A percentile compares a stretch with the other conserved stretches of the same genome.
These are phyloP conservation scores for Torulaspora gathmanii DNA, from an alignment of 805 yeast genomes.

Conservation along the genomic window DNA sequence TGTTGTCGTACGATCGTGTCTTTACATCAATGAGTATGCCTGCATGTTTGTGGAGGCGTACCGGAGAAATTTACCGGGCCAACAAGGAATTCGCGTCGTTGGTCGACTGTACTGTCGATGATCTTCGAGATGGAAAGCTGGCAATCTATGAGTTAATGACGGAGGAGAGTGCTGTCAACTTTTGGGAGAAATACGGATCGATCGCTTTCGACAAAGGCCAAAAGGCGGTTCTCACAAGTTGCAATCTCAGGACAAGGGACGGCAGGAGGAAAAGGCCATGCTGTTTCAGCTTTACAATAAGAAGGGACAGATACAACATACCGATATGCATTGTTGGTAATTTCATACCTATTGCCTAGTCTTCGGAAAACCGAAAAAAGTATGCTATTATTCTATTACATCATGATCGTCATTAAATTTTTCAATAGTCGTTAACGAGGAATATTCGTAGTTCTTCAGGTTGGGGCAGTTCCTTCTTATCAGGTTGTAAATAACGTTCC, in stretches of 20 bases:
- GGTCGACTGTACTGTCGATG: slow-evolving; percentile 86
- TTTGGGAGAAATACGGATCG: slow-evolving; percentile 96
- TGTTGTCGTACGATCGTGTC: slow-evolving; percentile 87
- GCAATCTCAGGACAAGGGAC: slow-evolving; percentile 77
- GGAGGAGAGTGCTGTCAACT: slow-evolving; percentile 92
- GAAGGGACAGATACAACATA: slow-evolving; percentile 88
- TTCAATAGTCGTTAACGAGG: slow-evolving; percentile 27
- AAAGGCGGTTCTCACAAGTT: slow-evolving; percentile 89
- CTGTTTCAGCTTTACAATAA: slow-evolving; percentile 88
- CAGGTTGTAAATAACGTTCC: slow-evolving; percentile 29
- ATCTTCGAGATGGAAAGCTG: slow-evolving; percentile 82
- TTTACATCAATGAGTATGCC: slow-evolving; percentile 98
- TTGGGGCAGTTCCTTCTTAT: slow-evolving; percentile 28
- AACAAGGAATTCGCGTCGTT: slow-evolving; percentile 93
- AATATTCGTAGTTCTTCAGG: slow-evolving; percentile 23
- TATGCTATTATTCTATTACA: background rate
- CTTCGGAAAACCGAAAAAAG: background rate
- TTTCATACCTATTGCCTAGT: slow-evolving; percentile 65
- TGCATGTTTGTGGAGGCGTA: slow-evolving; percentile 94
- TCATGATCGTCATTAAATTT: slow-evolving; percentile 17
- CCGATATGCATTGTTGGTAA: slow-evolving; percentile 96
- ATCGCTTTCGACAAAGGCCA: slow-evolving; percentile 95
- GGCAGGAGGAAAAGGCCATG: slow-evolving; percentile 78
- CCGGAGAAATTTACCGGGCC: slow-evolving; percentile 93
- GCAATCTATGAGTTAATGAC: slow-evolving; percentile 93